phyloP scores from a whole-genome alignment of 1,284 basidiomycete genomes.

The Cryptococcus sp. region DNA sequence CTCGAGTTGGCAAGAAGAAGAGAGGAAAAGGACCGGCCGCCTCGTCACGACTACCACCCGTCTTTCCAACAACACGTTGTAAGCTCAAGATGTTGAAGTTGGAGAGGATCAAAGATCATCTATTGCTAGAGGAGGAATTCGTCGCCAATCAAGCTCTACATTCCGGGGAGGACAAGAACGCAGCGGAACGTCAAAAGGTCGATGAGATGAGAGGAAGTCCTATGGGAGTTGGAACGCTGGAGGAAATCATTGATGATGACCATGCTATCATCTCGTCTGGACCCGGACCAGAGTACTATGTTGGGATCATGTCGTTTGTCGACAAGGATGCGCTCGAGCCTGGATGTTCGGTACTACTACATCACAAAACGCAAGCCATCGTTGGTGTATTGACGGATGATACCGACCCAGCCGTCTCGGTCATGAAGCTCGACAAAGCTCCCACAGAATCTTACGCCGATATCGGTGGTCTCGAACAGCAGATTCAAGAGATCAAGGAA shows the following conservation, averaged over 20 bases:
- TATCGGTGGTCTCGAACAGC: conserved; percentile 91
- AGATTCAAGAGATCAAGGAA: conserved; percentile 99
- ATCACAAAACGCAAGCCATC: conserved; percentile 94
- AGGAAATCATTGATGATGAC: conserved; percentile 99
- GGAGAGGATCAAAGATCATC: conserved; percentile 96
- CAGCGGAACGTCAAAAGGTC: conserved; percentile 88
- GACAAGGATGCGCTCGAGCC: conserved; percentile 98
- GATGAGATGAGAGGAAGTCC: conserved; percentile 93
- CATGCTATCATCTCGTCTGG: conserved; percentile 96
- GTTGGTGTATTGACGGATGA: conserved; percentile 96
- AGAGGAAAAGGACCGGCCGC: conserved; percentile 86
- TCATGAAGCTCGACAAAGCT: conserved; percentile 99
- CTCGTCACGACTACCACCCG: conserved; percentile 85
- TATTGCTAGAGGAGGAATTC: conserved; percentile 96
- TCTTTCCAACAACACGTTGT: conserved; percentile 93
- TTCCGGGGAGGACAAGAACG: conserved; percentile 86
- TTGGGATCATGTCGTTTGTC: conserved; percentile 97
- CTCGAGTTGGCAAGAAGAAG: conserved; percentile 89
- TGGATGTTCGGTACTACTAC: conserved; percentile 89
- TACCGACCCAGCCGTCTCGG: conserved; percentile 93
- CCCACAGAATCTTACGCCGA: conserved; percentile 99
- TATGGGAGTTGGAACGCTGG: conserved; percentile 94
- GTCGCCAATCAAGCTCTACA: conserved; percentile 91
- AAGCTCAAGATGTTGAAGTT: conserved; percentile 93
- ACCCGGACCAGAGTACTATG: conserved; percentile 95